Base-by-base conservation (phyloP, 176 grass and related monocot species). In the Phyllostachys edulis region DNA sequence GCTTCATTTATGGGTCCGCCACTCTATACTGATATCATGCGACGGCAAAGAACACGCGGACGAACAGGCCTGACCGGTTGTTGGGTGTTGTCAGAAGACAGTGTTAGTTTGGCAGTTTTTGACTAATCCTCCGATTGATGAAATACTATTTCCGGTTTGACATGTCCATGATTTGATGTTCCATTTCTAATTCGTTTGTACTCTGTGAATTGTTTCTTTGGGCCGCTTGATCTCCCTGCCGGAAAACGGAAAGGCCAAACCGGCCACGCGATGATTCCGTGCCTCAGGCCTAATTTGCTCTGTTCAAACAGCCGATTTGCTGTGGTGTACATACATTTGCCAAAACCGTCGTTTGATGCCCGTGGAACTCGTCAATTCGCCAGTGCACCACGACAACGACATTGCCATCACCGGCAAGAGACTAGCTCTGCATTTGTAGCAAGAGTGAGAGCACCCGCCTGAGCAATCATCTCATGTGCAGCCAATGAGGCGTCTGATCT, bases 71-170 rank as follows among this genome's bases (percentile, higher is more conserved):
- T 14, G 10, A 47, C 40, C 70, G 18, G 13, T 45, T 41, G 14
- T 40, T 41, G 15, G 18, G 71, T 20, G 50, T 40, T 51, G 71
- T 37, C 71, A 69, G 7, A 46, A 46, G 47, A 80, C 84, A 75
- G 70, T 82, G 60, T 75, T 87, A 5, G 63, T 76, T 87, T n/a
- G 85, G 79, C 85, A 4, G 85, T 40, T 87, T 76, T 69, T 61
- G 70, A 87, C 51, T 49, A 75, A 81, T 12, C 57, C 57, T 61
- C 21, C 5, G 23, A 13, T 5, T 12, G 20, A n/a, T 7, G 8
- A n/a, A 57, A 10, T 9, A 20, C 54, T 57, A 9, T 57, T 21
- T n/a, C 8, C n/a, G 20, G 54, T n/a, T 57, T 55, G 17, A 7
- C 52, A 55, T 55, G 6, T 55, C 52, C 56, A 56, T 56, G 54